phyloP scores from a whole-genome alignment of 139 green algal species.

The Micractinium sp. region DNA sequence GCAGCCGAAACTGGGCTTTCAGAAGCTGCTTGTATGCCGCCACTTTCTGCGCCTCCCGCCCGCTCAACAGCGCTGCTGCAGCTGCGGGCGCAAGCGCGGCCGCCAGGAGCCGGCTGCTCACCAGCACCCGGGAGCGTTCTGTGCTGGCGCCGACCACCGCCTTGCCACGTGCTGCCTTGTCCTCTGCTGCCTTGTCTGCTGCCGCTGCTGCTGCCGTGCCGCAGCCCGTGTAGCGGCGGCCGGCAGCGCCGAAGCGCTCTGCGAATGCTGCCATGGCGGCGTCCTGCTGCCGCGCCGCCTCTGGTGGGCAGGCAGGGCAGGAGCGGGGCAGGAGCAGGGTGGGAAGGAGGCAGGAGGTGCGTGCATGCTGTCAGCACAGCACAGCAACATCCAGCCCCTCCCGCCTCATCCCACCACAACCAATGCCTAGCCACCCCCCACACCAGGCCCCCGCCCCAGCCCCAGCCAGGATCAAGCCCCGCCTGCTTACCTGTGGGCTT shows the following conservation, averaged over 20 bases:
- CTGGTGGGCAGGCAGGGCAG: not conserved
- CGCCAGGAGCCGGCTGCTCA: not conserved
- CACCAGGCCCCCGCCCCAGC: not conserved
- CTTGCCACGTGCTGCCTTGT: not conserved
- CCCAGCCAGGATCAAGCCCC: not conserved
- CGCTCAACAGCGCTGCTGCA: conserved; percentile 4
- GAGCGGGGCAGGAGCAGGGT: not conserved
- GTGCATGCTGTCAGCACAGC: too few species aligned
- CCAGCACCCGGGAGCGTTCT: not conserved
- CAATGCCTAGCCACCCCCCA: not conserved
- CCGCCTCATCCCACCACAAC: not conserved
- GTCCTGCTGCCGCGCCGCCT: not conserved
- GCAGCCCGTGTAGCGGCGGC: not conserved
- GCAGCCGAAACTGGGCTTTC: not conserved
- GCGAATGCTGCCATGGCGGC: not conserved
- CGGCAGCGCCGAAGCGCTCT: not conserved
- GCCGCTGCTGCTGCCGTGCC: not conserved
- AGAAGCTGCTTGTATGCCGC: not conserved
- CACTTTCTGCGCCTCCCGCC: not conserved
- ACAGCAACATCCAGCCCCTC: not conserved
- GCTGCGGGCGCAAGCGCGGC: not conserved
- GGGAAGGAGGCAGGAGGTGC: too few species aligned
- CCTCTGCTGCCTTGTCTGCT: not conserved
- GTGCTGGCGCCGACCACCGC: not conserved
- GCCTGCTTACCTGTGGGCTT: not conserved